Conservation (phyloP, 2,329 filamentous ascomycete species). For the Diaporthe amygdali region DNA sequence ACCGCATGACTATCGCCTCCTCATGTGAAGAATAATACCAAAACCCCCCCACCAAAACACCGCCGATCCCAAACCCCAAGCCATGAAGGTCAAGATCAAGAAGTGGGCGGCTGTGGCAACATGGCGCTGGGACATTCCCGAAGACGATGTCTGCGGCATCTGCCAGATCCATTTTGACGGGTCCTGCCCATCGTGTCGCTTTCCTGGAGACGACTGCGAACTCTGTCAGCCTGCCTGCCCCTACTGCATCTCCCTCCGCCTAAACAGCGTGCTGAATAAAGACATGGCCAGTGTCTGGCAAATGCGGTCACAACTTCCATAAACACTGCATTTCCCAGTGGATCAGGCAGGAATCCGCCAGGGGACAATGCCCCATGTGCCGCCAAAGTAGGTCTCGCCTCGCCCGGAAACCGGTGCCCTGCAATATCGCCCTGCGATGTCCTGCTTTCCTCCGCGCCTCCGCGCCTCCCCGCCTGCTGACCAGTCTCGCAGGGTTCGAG, state of each 20-base stretch:
- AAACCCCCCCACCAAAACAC: not conserved
- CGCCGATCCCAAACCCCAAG: too few species aligned
- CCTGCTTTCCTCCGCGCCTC: not conserved
- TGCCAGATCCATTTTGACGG: slow-evolving; percentile 98
- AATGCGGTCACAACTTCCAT: slow-evolving; percentile 97
- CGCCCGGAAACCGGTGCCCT: not conserved
- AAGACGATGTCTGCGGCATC: slow-evolving; percentile 98
- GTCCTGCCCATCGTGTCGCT: slow-evolving; percentile 97
- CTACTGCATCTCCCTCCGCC: not conserved
- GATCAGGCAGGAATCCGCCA: slow-evolving; percentile 93
- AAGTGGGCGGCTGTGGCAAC: slow-evolving; percentile 94
- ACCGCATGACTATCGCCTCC: too few species aligned
- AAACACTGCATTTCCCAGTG: slow-evolving; percentile 98
- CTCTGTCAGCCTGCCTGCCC: slow-evolving; percentile 66
- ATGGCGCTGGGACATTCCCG: slow-evolving; percentile 97
- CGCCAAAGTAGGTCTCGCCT: slow-evolving; percentile 72
- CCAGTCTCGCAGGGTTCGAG: slow-evolving; percentile 37
- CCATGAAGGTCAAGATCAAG: slow-evolving; percentile 94
- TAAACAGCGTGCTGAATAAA: not conserved
- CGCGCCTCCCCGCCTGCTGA: too few species aligned
- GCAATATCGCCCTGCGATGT: not conserved
- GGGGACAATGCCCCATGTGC: slow-evolving; percentile 97
- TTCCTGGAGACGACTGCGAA: slow-evolving; percentile 93
- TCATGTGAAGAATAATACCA: not conserved
- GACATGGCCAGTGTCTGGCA: slow-evolving; percentile 76